phyloP scores from a whole-genome alignment of 2,329 filamentous ascomycete species.

The Rhytidhysteron rufulum region DNA sequence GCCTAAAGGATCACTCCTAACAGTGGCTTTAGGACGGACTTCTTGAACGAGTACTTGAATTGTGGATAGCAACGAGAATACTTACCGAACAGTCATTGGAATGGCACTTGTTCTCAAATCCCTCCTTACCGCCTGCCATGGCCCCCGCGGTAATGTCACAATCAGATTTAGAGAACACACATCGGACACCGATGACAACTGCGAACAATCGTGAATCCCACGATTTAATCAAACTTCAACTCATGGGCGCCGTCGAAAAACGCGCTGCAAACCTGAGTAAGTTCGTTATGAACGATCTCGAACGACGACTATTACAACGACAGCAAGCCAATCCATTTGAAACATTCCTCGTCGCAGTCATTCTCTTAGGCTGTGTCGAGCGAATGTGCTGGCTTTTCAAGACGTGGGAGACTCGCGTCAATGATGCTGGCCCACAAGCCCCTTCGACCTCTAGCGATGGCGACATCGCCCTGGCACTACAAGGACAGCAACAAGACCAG shows the following conservation, averaged over 20 bases:
- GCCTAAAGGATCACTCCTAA: conserved; percentile 5
- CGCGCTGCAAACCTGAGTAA: conserved; percentile 51
- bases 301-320: conserved; percentile 56
- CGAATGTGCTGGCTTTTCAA: conserved; percentile 57
- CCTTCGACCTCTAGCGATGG: conserved; percentile 6
- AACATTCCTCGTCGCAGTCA: conserved; percentile 57
- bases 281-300: conserved; percentile 56
- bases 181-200: conserved; percentile 24
- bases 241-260: conserved; percentile 54
- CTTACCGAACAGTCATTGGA: conserved; percentile 47
- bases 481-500: conserved; percentile 5
- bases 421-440: not conserved
- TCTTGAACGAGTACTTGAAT: conserved; percentile 49
- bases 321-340: conserved; percentile 56
- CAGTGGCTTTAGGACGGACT: conserved; percentile 39
- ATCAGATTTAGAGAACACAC: conserved; percentile 24
- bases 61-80: conserved; percentile 55
- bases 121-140: conserved; percentile 29
- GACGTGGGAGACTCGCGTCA: conserved; percentile 41
- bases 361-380: conserved; percentile 57
- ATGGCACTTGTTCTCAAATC: conserved; percentile 50
- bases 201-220: conserved; percentile 42
- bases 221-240: conserved; percentile 49
- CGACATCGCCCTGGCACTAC: conserved; percentile 21
- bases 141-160: conserved; percentile 26